Evolutionary conservation across 192 early-diverging fungal species (phyloP).

Genomic region (Backusella parvicylindrica): DNA sequence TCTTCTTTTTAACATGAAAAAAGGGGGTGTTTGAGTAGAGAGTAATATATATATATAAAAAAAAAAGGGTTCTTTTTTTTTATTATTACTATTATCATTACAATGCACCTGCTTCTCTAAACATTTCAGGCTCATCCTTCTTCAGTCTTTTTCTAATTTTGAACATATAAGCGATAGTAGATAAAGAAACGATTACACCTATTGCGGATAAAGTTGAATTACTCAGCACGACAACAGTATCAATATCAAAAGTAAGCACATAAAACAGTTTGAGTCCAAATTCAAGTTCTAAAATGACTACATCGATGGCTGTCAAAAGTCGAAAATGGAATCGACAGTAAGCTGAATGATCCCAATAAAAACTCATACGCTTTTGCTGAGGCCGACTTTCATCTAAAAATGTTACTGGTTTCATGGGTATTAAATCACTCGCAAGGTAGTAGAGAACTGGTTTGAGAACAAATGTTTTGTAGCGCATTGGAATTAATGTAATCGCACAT

Average conservation of each 20-base stretch:
- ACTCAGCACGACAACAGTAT: slow-evolving; percentile 25
- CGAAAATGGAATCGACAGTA: slow-evolving; percentile 33
- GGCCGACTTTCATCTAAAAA: slow-evolving; percentile 10
- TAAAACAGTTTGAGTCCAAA: slow-evolving; percentile 35
- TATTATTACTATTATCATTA: no score
- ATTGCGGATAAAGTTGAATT: slow-evolving; percentile 26
- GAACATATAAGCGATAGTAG: slow-evolving; percentile 21
- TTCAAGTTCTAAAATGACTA: slow-evolving; percentile 27
- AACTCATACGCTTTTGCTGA: slow-evolving; percentile 20
- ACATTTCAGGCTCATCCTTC: slow-evolving; percentile 21
- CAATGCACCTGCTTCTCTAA: slow-evolving; percentile 15
- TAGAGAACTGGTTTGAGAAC: slow-evolving; percentile 35
- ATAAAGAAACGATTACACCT: slow-evolving; percentile 19
- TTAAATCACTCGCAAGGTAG: slow-evolving; percentile 35
- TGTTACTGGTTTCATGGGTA: slow-evolving; percentile 19
- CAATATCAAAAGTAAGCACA: slow-evolving; percentile 29
- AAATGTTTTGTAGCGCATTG: slow-evolving; percentile 34
- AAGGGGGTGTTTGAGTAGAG: background rate
- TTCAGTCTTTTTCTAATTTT: slow-evolving; percentile 16
- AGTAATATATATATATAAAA: background rate
- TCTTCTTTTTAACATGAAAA: background rate
- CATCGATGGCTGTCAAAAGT: slow-evolving; percentile 30
- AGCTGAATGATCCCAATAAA: slow-evolving; percentile 37
- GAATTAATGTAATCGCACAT: slow-evolving; percentile 40
- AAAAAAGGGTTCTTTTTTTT: background rate